Evolutionary conservation across 345 rosid species (phyloP), one percentile per base, ranked within the genome.

Genomic region (Cardamine resedifolia): DNA sequence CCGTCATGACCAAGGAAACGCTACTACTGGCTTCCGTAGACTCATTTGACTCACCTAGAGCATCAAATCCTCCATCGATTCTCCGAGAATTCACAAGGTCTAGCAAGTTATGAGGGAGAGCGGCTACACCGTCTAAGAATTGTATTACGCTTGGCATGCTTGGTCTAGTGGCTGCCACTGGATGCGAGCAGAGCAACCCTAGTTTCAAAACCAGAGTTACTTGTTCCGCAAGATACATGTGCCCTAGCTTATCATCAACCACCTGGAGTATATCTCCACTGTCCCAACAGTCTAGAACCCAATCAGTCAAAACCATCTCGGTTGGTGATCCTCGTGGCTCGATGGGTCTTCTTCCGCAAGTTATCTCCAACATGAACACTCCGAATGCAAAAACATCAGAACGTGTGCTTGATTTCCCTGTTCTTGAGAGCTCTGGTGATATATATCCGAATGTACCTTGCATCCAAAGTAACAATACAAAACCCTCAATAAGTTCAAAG

Each of bases 401-500:
- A 64, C 88, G 68, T 11, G 90, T 70, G 3, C 91, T 84, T 8
- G 90, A 81, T 81, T 83, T 87, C 11, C 91, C 95, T 0, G 87
- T 84, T 19, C 96, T 83, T 16, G 86, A 85, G 52, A 88, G 28
- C 68, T 92, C 98, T 0, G 95, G 95, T 0, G 98, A 90, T 15
- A 92, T 81, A 58, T 90, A 92, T 57, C 96, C 96, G 7, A 90
- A 44, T 0, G 92, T 92, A 53, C 98, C 98, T 4, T 85, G 86
- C 3, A 16, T 57, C 26, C 58, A 47, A 58, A 73, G 34, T 56
- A 72, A 53, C 58, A 64, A 4, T 15, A 71, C 3, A 6, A 56
- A 45, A 12, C 5, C 41, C 23, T 23, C 21, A 8, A 64, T 64
- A 63, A 63, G 52, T 71, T 23, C 52, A 51, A 19, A 52, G 10